Conservation (phyloP, 1,284 basidiomycete genomes). For the Marasmius fiardii region DNA sequence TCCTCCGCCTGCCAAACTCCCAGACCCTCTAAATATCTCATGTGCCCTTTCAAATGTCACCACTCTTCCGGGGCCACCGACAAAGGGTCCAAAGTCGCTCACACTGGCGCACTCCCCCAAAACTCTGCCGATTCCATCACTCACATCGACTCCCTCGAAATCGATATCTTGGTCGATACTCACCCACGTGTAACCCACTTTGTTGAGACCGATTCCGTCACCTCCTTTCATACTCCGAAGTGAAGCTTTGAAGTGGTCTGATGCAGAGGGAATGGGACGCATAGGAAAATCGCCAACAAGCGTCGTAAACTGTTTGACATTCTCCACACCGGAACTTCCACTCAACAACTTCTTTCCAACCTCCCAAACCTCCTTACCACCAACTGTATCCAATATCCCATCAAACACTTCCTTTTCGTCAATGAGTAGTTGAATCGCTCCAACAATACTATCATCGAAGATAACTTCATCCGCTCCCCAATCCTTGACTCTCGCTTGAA, state of each 20-base stretch:
- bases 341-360: slow-evolving; percentile 5
- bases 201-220: neutral
- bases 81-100: neutral
- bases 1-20: neutral
- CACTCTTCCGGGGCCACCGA: neutral
- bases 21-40: neutral
- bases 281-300: slow-evolving; percentile 65
- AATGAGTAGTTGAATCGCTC: slow-evolving; percentile 49
- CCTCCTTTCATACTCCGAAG: slow-evolving; percentile 52
- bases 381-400: slow-evolving; percentile 77
- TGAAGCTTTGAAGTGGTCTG: slow-evolving; percentile 69
- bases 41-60: neutral
- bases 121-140: neutral
- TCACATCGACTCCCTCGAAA: neutral
- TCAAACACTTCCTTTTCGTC: slow-evolving; percentile 66
- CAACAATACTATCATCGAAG: slow-evolving; percentile 19
- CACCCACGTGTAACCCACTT: neutral
- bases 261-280: slow-evolving; percentile 60
- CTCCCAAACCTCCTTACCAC: slow-evolving; percentile 67
- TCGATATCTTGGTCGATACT: neutral
- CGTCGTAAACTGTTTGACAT: slow-evolving; percentile 66
- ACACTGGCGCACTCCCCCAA: neutral
- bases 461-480: slow-evolving; percentile 10
- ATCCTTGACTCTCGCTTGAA: neutral
- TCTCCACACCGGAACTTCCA: slow-evolving; percentile 7